phyloP scores from a whole-genome alignment of 2,329 filamentous ascomycete genomes.

The Berkeleyomyces rouxiae region DNA sequence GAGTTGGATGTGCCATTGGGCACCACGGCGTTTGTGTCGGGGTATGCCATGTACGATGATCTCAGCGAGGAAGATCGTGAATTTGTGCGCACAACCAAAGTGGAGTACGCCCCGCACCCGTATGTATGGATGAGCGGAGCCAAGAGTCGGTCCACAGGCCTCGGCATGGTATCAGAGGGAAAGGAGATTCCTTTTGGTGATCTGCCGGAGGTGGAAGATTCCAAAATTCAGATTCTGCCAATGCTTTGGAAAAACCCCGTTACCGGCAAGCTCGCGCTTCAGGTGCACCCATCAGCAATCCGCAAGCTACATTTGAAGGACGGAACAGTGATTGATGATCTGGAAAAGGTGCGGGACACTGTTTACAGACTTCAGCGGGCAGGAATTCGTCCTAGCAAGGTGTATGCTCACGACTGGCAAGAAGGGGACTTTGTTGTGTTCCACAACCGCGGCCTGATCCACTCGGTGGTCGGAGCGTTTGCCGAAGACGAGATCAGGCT shows the following conservation, averaged over 20 bases:
- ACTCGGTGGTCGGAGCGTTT: slow-evolving; percentile 62
- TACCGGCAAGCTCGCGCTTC: slow-evolving; percentile 50
- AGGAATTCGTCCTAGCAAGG: slow-evolving; percentile 48
- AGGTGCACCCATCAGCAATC: slow-evolving; percentile 58
- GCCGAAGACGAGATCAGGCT: slow-evolving; percentile 54
- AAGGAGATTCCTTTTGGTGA: slow-evolving; percentile 42
- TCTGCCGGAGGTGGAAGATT: slow-evolving; percentile 46
- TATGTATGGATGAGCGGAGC: slow-evolving; percentile 69
- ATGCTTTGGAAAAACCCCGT: slow-evolving; percentile 66
- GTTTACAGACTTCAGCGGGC: slow-evolving; percentile 54
- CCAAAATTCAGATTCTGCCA: slow-evolving; percentile 54
- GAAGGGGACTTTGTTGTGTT: slow-evolving; percentile 64
- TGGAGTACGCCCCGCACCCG: slow-evolving; percentile 64
- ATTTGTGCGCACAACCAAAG: slow-evolving; percentile 47
- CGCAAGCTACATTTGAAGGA: slow-evolving; percentile 50
- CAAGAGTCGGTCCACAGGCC: slow-evolving; percentile 47
- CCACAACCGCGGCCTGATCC: slow-evolving; percentile 59
- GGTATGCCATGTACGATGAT: slow-evolving; percentile 52
- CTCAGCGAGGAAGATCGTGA: slow-evolving; percentile 49
- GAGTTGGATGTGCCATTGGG: slow-evolving; percentile 52
- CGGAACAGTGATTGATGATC: slow-evolving; percentile 51
- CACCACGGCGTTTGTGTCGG: slow-evolving; percentile 59
- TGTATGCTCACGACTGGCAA: slow-evolving; percentile 63
- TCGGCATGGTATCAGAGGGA: slow-evolving; percentile 53
- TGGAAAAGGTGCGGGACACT: slow-evolving; percentile 48